Evolutionary conservation across 495 filamentous ascomycete species (phyloP).

Genomic region (Sabuloglossum arenarium): DNA sequence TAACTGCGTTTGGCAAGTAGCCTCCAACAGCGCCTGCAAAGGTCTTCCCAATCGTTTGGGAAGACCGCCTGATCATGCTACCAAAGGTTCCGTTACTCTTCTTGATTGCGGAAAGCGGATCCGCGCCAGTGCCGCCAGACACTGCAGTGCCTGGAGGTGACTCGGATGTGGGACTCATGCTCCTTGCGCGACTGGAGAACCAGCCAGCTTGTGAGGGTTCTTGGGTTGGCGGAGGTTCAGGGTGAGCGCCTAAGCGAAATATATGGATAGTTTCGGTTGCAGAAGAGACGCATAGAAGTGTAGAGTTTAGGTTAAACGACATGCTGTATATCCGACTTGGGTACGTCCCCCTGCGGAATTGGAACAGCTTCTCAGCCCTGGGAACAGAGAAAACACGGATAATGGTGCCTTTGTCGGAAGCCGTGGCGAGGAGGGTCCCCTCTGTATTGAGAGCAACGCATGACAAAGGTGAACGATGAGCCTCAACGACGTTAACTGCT

Average conservation of each 20-base stretch:
- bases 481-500: constrained; percentile 82
- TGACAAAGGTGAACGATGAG: constrained; percentile 80
- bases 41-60: constrained; percentile 78
- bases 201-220: constrained; percentile 5
- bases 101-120: constrained; percentile 4
- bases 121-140: not conserved
- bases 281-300: constrained; percentile 84
- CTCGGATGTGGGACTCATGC: constrained; percentile 10
- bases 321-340: constrained; percentile 92
- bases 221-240: constrained; percentile 4
- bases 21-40: constrained; percentile 76
- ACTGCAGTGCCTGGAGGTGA: not conserved
- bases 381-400: constrained; percentile 88
- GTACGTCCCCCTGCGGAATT: constrained; percentile 87
- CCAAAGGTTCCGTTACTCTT: constrained; percentile 39
- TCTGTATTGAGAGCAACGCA: constrained; percentile 79
- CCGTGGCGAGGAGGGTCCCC: constrained; percentile 82
- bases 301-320: constrained; percentile 94
- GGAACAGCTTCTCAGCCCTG: constrained; percentile 72
- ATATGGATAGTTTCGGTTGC: constrained; percentile 95
- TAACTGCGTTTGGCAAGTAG: constrained; percentile 77
- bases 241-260: constrained; percentile 42
- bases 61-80: constrained; percentile 86
- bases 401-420: constrained; percentile 93
- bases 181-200: constrained; percentile 8